Conservation (phyloP, 2,329 filamentous ascomycete genomes). For the Neofusicoccum cordaticola region DNA sequence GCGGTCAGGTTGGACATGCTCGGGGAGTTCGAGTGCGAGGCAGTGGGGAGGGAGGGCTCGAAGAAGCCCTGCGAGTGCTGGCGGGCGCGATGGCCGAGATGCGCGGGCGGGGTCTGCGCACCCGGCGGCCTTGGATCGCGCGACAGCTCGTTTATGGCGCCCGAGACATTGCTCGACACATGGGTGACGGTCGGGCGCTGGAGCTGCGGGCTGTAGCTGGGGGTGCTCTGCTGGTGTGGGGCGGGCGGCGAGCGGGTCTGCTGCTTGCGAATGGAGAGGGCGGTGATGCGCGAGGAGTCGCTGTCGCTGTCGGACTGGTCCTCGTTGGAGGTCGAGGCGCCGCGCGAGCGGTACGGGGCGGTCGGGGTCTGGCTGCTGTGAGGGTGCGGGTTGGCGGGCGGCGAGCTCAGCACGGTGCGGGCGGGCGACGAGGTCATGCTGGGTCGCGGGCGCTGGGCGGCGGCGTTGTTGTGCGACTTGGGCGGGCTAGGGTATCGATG, state of each 20-base stretch:
- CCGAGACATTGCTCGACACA: constrained; percentile 23
- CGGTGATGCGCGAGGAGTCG: constrained; percentile 39
- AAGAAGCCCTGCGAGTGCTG: constrained; percentile 75
- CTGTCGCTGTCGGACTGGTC: constrained; percentile 25
- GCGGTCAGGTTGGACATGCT: constrained; percentile 54
- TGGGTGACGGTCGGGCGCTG: constrained; percentile 15
- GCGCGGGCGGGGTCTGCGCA: constrained; percentile 42
- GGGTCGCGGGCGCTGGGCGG: not conserved
- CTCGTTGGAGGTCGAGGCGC: constrained; percentile 17
- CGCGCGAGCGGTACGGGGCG: not conserved
- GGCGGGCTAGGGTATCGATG: constrained; percentile 6
- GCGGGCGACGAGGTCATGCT: constrained; percentile 16
- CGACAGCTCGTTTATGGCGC: constrained; percentile 30
- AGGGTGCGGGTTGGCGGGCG: not conserved
- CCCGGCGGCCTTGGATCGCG: constrained; percentile 42
- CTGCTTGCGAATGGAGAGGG: constrained; percentile 28
- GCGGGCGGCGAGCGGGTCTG: constrained; percentile 37
- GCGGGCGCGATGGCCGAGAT: constrained; percentile 57
- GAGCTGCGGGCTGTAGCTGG: constrained; percentile 26
- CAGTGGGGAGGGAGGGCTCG: constrained; percentile 68
- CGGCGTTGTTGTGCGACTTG: constrained; percentile 9
- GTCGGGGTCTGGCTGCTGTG: constrained; percentile 8
- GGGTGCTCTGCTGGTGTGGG: constrained; percentile 37
- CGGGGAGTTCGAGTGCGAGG: constrained; percentile 55
- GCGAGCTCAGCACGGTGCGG: constrained; percentile 6